Percentiles rank a stretch among this genome's conserved stretches.
Conservation (phyloP, 2,329 filamentous ascomycete genomes). For the Bipolaris zeicola region DNA sequence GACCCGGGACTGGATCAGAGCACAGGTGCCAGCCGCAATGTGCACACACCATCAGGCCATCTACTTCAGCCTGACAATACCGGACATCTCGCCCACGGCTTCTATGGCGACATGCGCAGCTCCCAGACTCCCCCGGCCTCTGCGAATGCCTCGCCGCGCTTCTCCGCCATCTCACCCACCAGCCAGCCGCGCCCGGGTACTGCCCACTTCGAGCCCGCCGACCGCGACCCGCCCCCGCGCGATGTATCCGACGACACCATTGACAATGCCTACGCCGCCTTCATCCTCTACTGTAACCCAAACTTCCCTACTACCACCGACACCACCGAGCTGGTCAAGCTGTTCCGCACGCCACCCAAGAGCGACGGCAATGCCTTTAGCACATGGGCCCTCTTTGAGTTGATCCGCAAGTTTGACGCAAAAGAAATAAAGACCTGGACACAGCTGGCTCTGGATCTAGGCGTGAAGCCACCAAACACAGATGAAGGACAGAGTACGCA, state of each 20-base stretch:
- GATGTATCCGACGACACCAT: conserved; percentile 72
- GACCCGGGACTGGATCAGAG: conserved; percentile 46
- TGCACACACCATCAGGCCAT: conserved; percentile 41
- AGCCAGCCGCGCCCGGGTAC: conserved; percentile 42
- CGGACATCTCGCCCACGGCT: conserved; percentile 41
- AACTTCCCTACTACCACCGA: conserved; percentile 73
- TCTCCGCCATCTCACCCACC: conserved; percentile 44
- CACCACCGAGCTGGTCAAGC: conserved; percentile 71
- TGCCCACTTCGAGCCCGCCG: conserved; percentile 48
- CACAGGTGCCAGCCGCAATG: conserved; percentile 42
- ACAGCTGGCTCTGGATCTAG: conserved; percentile 82
- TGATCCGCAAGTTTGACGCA: conserved; percentile 77
- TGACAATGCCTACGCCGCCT: conserved; percentile 80
- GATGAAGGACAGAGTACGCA: conserved; percentile 88
- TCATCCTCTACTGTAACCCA: conserved; percentile 91
- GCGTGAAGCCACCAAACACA: conserved; percentile 81
- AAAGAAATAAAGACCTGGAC: conserved; percentile 94
- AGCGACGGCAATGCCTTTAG: conserved; percentile 88
- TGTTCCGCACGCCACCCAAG: conserved; percentile 79
- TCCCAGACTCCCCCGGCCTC: conserved; percentile 46
- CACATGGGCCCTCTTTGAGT: conserved; percentile 74
- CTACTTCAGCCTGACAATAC: conserved; percentile 47
- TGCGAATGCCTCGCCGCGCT: conserved; percentile 48
- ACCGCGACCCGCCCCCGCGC: conserved; percentile 67
- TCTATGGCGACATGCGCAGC: conserved; percentile 48